Conservation (phyloP, 169 alveolate genomes). For the Plasmodium yoelii region DNA sequence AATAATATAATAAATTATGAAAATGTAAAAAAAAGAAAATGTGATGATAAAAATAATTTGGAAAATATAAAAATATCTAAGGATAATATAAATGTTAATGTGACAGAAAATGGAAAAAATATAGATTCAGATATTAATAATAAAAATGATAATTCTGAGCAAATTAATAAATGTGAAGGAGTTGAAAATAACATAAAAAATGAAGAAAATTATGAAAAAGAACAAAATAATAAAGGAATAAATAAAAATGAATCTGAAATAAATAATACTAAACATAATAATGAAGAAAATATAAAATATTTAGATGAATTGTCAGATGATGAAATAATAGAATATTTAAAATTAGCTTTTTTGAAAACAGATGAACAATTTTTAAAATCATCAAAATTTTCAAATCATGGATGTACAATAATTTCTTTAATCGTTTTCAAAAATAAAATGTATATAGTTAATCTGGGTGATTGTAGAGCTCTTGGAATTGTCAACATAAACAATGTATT, state of each 20-base stretch:
- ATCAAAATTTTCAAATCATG: constrained; percentile 70
- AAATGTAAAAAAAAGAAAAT: neutral
- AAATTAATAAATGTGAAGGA: neutral
- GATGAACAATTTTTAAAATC: constrained; percentile 59
- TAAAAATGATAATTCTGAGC: neutral
- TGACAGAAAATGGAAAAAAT: neutral
- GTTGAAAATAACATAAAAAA: neutral
- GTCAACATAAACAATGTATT: constrained; percentile 37
- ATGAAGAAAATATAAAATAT: constrained; percentile 14
- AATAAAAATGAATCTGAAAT: neutral
- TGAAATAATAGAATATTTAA: constrained; percentile 57
- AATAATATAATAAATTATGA: too few relatives aligned
- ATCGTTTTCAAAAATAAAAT: constrained; percentile 57
- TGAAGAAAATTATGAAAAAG: neutral
- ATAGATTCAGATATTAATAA: neutral
- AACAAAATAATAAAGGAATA: neutral
- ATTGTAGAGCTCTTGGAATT: constrained; percentile 75
- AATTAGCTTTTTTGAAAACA: constrained; percentile 62
- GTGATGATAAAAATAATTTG: neutral
- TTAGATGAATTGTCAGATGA: constrained; percentile 64
- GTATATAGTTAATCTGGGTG: constrained; percentile 71
- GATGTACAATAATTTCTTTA: constrained; percentile 57
- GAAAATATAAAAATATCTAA: neutral
- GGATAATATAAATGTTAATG: neutral
- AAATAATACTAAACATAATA: neutral